phyloP scores from a whole-genome alignment of 208 protist species.

The Trypanosoma theileri region DNA sequence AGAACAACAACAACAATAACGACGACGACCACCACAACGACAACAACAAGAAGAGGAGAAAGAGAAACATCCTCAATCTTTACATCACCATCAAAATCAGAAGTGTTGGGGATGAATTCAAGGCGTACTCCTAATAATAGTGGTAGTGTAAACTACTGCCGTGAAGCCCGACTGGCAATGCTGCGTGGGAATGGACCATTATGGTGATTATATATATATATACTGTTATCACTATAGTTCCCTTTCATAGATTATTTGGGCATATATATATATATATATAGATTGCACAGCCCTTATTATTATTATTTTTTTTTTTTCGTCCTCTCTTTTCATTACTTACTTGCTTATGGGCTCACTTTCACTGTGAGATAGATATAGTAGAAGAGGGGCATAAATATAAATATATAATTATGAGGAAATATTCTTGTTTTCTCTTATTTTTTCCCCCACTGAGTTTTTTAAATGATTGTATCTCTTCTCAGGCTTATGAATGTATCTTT shows the following conservation, averaged over 20 bases:
- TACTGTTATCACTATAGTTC: not conserved
- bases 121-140: not conserved
- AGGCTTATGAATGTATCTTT: not conserved
- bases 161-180: conserved; percentile 13
- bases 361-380: too few species aligned
- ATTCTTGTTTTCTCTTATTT: too few species aligned
- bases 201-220: conserved; percentile 7
- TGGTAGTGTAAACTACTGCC: not conserved
- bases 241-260: too few species aligned
- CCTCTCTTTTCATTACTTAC: too few species aligned
- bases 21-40: too few species aligned
- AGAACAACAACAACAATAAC: not conserved
- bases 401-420: too few species aligned
- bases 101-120: not conserved
- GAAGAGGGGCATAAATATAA: too few species aligned
- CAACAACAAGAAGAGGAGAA: not conserved
- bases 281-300: not conserved
- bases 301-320: too few species aligned
- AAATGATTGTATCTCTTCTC: not conserved
- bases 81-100: too few species aligned
- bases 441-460: too few species aligned
- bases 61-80: not conserved
- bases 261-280: too few species aligned
- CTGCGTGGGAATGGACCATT: conserved; percentile 24
- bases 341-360: too few species aligned